phyloP scores from a whole-genome alignment of 768 basidiomycete genomes.

The Lentinula lateritia region DNA sequence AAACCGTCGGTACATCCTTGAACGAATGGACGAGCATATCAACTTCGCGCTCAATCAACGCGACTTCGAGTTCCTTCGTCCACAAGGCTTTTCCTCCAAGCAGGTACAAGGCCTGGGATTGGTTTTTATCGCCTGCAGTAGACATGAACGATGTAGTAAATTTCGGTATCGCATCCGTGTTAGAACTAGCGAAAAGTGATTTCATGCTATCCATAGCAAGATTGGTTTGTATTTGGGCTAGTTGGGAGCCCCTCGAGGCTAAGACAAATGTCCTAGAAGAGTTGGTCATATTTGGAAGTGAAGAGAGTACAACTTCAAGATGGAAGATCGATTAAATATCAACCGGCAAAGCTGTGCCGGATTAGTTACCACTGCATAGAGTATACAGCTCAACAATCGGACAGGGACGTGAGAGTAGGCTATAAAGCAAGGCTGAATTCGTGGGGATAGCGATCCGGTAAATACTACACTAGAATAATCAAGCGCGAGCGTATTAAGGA shows the following conservation, averaged over 20 bases:
- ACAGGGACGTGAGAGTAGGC: not conserved
- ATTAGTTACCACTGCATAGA: not conserved
- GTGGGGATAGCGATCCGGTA: not conserved
- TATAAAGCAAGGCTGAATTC: not conserved
- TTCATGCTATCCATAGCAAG: conserved; percentile 64
- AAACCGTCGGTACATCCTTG: conserved; percentile 89
- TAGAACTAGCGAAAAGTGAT: conserved; percentile 39
- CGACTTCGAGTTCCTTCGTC: conserved; percentile 95
- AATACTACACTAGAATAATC: not conserved
- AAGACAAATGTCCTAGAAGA: conserved; percentile 56
- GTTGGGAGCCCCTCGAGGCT: conserved; percentile 82
- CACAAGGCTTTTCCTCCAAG: conserved; percentile 90
- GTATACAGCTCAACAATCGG: not conserved
- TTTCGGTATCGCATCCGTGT: conserved; percentile 30
- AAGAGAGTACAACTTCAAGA: not conserved
- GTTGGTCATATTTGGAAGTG: not conserved
- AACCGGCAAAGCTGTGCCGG: not conserved
- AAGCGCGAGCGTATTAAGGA: conserved; percentile 2
- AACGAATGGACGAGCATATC: conserved; percentile 92
- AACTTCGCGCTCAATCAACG: conserved; percentile 61
- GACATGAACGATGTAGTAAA: conserved; percentile 44
- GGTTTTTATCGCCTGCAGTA: conserved; percentile 87
- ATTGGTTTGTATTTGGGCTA: conserved; percentile 88
- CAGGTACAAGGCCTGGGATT: conserved; percentile 79
- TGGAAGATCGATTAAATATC: not conserved